Evolutionary conservation across 2,329 filamentous ascomycete species (phyloP), one percentile per base, ranked within the genome.

Genomic region (Drechslerella coelobrocha): DNA sequence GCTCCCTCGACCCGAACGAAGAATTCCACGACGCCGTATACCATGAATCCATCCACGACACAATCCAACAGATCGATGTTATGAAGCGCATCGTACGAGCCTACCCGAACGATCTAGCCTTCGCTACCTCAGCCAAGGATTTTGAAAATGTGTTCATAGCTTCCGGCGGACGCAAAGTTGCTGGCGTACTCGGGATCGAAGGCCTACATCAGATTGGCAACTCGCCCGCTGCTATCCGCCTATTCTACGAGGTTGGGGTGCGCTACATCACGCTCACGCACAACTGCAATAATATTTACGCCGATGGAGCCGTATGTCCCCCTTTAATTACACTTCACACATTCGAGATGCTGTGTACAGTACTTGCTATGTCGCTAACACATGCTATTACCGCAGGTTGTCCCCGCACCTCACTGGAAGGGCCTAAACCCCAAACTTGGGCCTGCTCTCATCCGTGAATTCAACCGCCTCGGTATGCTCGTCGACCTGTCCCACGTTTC

Each of bases 391-490:
- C n/a, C n/a, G n/a, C n/a, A n/a, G n/a, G n/a, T n/a, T n/a, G n/a
- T n/a, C n/a, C n/a, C n/a, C n/a, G n/a, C 34, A 39, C 34, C 34
- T 6, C 12, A 39, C 34, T 34, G 29, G 29, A 10, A 39, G 34
- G 93, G 93, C 1, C 82, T 97, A 1, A 93, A 89, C 68, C 81
- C 83, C 39, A 41, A 8, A 0, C 83, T 83, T 0, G 93, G 93
- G 2, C 84, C 85, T 55, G 78, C 82, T 10, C 80, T 97, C 0
- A 82, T 97, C 47, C 82, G 82, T 34, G 93, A 97, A 81, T 97
- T 97, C 92, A 97, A 97, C 78, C 85, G 93, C 2, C 82, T 97
- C 1, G 93, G 93, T 24, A 92, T 97, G 88, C 86, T 97, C n/a
- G 89, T 97, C 41, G 93, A 97, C 77, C 83, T 97, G 34, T 84